Conservation (phyloP, 1,284 basidiomycete genomes). For the Pyrrhoderma noxium region DNA sequence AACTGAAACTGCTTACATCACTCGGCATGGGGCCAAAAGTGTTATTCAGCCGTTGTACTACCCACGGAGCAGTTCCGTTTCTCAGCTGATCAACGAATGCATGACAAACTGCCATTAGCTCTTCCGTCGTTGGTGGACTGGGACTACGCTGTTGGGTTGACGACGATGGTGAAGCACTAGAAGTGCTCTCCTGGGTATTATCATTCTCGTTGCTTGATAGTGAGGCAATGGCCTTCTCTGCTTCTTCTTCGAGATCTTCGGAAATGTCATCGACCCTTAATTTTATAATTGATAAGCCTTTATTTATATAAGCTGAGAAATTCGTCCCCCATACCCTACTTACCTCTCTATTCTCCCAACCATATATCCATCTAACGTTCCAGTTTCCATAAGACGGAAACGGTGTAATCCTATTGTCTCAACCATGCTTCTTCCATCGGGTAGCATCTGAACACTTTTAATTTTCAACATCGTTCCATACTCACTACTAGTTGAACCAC, state of each 20-base stretch:
- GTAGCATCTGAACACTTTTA: slow-evolving; percentile 76
- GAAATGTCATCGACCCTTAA: slow-evolving; percentile 47
- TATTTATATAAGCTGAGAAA: neutral
- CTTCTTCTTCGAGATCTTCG: slow-evolving; percentile 37
- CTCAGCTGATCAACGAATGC: slow-evolving; percentile 75
- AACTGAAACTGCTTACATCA: slow-evolving; percentile 68
- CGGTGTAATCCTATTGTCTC: slow-evolving; percentile 81
- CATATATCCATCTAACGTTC: slow-evolving; percentile 81
- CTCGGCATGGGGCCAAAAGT: slow-evolving; percentile 65
- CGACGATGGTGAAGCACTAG: slow-evolving; percentile 10
- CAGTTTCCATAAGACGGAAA: slow-evolving; percentile 80
- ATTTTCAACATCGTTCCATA: slow-evolving; percentile 95
- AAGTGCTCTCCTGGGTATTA: slow-evolving; percentile 16
- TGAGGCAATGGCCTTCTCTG: slow-evolving; percentile 26
- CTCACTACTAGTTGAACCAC: slow-evolving; percentile 47
- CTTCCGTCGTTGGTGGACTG: slow-evolving; percentile 30
- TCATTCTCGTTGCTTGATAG: slow-evolving; percentile 26
- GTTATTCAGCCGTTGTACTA: slow-evolving; percentile 76
- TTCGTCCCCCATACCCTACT: neutral
- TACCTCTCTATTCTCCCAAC: slow-evolving; percentile 73
- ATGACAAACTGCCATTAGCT: slow-evolving; percentile 72
- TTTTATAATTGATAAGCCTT: neutral
- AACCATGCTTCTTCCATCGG: slow-evolving; percentile 86
- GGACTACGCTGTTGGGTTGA: neutral
- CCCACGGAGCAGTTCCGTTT: slow-evolving; percentile 84